These are phyloP conservation scores for Sporisorium scitamineum DNA, from an alignment of 1,284 basidiomycete species.

Conservation along the genomic window DNA sequence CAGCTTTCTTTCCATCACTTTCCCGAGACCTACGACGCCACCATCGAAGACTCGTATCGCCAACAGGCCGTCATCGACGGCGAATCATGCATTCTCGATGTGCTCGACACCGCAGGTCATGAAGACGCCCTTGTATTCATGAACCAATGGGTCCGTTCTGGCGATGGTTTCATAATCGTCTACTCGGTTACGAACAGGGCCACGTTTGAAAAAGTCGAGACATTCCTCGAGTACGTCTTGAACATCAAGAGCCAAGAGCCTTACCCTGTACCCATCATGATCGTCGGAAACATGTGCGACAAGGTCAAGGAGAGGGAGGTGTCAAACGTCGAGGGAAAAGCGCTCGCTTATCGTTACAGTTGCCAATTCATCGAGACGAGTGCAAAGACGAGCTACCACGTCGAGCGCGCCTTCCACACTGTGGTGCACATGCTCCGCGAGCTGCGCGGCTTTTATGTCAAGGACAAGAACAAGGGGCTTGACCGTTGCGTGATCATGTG, in stretches of 20 bases:
- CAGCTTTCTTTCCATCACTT: slow-evolving; percentile 67
- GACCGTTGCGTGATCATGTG: slow-evolving; percentile 66
- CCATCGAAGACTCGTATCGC: slow-evolving; percentile 70
- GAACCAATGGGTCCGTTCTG: slow-evolving; percentile 71
- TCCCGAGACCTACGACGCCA: slow-evolving; percentile 68
- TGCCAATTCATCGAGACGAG: slow-evolving; percentile 70
- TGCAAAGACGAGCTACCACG: slow-evolving; percentile 70
- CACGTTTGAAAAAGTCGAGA: slow-evolving; percentile 70
- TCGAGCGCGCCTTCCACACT: slow-evolving; percentile 69
- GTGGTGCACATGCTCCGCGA: slow-evolving; percentile 66
- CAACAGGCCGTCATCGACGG: slow-evolving; percentile 70
- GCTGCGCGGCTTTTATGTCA: slow-evolving; percentile 57
- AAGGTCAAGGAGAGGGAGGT: slow-evolving; percentile 85
- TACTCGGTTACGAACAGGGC: slow-evolving; percentile 70
- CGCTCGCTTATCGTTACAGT: slow-evolving; percentile 66
- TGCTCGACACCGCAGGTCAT: slow-evolving; percentile 91
- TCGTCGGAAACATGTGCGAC: slow-evolving; percentile 90
- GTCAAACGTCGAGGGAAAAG: slow-evolving; percentile 65
- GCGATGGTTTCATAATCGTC: slow-evolving; percentile 70
- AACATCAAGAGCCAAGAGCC: slow-evolving; percentile 68
- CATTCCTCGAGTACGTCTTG: slow-evolving; percentile 69
- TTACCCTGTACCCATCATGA: slow-evolving; percentile 77
- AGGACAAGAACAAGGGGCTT: slow-evolving; percentile 62
- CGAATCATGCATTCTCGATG: slow-evolving; percentile 76
- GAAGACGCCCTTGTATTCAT: slow-evolving; percentile 70